Evolutionary conservation across 225 moss, liverwort and hornwort genomes (phyloP).

Genomic region (Polytrichum formosum): DNA sequence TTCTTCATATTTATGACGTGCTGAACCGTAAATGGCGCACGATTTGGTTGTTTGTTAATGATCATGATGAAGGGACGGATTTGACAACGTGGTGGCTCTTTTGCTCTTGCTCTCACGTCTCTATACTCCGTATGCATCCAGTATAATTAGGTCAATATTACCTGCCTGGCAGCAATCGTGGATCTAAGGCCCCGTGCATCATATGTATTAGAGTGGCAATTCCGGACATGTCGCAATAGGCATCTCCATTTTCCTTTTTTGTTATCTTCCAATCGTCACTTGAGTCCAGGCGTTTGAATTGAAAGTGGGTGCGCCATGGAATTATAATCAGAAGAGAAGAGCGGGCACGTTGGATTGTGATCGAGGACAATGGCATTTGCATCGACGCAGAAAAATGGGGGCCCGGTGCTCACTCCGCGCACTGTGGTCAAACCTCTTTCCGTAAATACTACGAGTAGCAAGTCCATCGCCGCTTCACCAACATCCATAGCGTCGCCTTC

Average conservation of each 20-base stretch:
- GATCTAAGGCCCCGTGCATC: slow-evolving; percentile 2
- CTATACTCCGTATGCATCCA: background rate
- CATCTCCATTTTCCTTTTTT: background rate
- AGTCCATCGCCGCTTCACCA: slow-evolving; percentile 35
- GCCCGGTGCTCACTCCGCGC: slow-evolving; percentile 40
- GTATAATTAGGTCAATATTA: background rate
- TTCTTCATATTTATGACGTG: background rate
- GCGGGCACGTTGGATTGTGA: slow-evolving; percentile 8
- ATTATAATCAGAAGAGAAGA: slow-evolving; percentile 4
- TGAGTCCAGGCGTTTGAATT: background rate
- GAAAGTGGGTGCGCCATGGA: background rate
- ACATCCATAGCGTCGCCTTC: slow-evolving; percentile 34
- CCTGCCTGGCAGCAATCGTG: slow-evolving; percentile 4
- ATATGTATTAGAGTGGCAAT: background rate
- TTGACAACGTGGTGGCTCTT: background rate
- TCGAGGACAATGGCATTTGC: slow-evolving; percentile 54
- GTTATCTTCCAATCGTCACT: background rate
- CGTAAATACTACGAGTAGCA: slow-evolving; percentile 8
- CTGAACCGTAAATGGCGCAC: background rate
- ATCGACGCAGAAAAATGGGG: slow-evolving; percentile 58
- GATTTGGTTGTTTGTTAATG: background rate
- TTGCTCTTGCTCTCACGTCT: background rate
- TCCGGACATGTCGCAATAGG: background rate
- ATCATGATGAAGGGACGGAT: background rate
- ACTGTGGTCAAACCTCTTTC: slow-evolving; percentile 50